Base-by-base conservation (phyloP, 2,329 filamentous ascomycete genomes). In the Colletotrichum coccodes region DNA sequence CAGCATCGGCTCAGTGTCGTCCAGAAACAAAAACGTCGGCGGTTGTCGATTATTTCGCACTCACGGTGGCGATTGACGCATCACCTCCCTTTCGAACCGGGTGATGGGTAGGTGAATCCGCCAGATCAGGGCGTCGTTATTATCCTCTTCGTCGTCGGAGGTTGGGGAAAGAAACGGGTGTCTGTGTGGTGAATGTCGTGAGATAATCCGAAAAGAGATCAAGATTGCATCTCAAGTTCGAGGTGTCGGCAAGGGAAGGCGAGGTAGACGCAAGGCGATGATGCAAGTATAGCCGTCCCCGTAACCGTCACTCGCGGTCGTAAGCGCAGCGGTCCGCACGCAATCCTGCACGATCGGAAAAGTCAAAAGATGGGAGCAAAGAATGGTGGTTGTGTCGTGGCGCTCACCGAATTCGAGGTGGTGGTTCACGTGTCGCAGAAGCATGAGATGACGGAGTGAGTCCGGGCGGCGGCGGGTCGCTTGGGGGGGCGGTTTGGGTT, bases 151-250 rank as follows among this genome's bases (percentile, higher is more conserved):
- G 34, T 68, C 61, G 61, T 65, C 28, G 46, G 34, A 66, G 62
- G 56, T 60, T 50, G 34, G 36, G 30, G n/a, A 32, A 57, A 32
- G 32, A 23, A 47, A 32, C 44, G 60, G 59, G 23, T 50, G 66
- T 69, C 66, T 66, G 66, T 69, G 66, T 54, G 54, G 32, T 38
- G 66, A 65, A 66, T 14, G 62, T 69, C 66, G 66, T 69, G 66
- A 60, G 65, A 46, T 46, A 32, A 52, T 64, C 52, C 52, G 44
- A 68, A 59, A 59, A 57, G 34, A 30, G 44, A 64, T 64, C 60
- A 64, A 44, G 34, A 54, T 23, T 32, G 66, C 61, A 66, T 69
- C 66, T 50, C 54, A 69, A 69, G 40, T 52, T 36, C 40, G 49
- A 49, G 50, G 54, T 36, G 36, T 30, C 46, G 61, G 34, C 40